Base-by-base conservation (phyloP, 2,329 filamentous ascomycete genomes). In the Pseudonectria foliicola region DNA sequence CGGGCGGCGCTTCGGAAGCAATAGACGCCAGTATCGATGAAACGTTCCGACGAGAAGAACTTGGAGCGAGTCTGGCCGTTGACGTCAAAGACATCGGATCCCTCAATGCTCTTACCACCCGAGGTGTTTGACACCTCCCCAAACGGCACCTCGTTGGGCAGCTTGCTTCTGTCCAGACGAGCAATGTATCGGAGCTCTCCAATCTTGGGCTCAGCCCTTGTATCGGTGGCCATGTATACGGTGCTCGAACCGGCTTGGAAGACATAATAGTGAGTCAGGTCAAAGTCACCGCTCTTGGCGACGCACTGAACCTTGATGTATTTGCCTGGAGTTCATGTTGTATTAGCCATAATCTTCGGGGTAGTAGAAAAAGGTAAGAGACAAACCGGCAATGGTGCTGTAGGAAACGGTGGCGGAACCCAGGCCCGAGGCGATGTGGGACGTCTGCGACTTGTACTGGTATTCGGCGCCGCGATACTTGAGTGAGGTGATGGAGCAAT, bases 21-120 rank as follows among this genome's bases (percentile, higher is more conserved):
- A 52, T 80, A 77, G 16, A 72, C 67, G 29, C 73, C 63, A 46
- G 81, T 77, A 52, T 84, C 80, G 50, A 84, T 82, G 57, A 81
- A 83, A n/a, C 78, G 69, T 42, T 80, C 66, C 39, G 73, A 77
- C 2, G 75, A 80, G 61, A 80, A 84, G 63, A 83, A 84, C 56
- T 84, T 84, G 57, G 73, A 77, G 26, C 79, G 71, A 0, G 79
- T 83, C 53, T 83, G 63, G 14, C 76, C 73, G 43, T 64, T 58
- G 29, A 83, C 75, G 7, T 77, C 40, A 49, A 71, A 83, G 37
- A 75, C 71, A 38, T 76, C 73, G 1, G 66, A 70, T 27, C 68
- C 78, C 53, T 82, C 79, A 33, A 82, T 55, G 3, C 71, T 64
- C 8, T 62, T 63, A 21, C 67, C 67, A 18, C 67, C 68, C 2